A percentile compares a stretch with the other conserved stretches of the same genome.
phyloP scores from a whole-genome alignment of 352 stramenopile genomes.

The Phytophthora rubi region DNA sequence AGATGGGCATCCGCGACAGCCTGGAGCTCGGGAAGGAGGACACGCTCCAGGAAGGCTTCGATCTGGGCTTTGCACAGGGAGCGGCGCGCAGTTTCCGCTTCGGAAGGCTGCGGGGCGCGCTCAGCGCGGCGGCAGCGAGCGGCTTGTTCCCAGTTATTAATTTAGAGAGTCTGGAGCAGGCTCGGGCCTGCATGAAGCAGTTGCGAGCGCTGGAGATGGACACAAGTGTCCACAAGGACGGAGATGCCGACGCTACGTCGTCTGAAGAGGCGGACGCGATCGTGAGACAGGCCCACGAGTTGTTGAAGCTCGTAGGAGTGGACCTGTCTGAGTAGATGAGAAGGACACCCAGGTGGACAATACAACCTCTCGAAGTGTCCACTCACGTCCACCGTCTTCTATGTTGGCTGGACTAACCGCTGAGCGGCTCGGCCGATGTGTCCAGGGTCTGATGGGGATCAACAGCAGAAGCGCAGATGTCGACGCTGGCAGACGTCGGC shows the following conservation, averaged over 20 bases:
- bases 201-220: conserved; percentile 36
- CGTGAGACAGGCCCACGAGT: conserved; percentile 13
- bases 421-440: background rate
- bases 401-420: conserved; percentile 8
- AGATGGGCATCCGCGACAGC: conserved; percentile 74
- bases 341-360: background rate
- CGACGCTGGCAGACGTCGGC: background rate
- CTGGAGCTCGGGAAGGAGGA: conserved; percentile 76
- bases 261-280: conserved; percentile 3
- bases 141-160: conserved; percentile 21
- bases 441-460: background rate
- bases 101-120: conserved; percentile 52
- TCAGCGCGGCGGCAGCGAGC: conserved; percentile 39
- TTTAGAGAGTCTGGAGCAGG: background rate
- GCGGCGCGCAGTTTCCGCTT: conserved; percentile 51
- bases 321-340: conserved; percentile 18
- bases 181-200: conserved; percentile 15
- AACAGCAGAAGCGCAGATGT: conserved; percentile 1
- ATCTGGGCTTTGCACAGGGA: conserved; percentile 53
- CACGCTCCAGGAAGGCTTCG: conserved; percentile 76
- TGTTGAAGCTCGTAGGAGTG: conserved; percentile 31
- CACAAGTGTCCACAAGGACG: conserved; percentile 14
- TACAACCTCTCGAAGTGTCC: conserved; percentile 6
- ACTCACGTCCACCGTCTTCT: background rate
- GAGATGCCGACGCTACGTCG: conserved; percentile 7